A percentile compares a stretch with the other conserved stretches of the same genome.
These are phyloP conservation scores for Chamaecyparis obtusa DNA, from an alignment of 75 land plant species.

Conservation along the genomic window DNA sequence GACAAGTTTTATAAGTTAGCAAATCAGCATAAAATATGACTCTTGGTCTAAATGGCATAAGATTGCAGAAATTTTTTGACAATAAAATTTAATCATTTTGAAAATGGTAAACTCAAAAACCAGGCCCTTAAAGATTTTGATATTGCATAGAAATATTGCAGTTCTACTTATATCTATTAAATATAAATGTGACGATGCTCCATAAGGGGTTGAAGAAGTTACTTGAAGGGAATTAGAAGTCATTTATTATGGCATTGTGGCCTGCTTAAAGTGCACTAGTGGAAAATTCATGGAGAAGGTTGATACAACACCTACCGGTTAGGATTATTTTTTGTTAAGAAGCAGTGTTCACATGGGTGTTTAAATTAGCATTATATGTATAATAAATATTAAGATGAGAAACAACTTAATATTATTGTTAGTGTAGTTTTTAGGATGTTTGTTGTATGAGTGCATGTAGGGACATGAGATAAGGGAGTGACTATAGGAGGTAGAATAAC, in stretches of 20 bases:
- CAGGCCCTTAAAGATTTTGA: background rate
- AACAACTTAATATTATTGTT: too few relatives aligned
- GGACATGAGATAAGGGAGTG: too few relatives aligned
- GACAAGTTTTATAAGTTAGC: background rate
- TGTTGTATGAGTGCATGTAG: too few relatives aligned
- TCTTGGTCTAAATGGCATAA: background rate
- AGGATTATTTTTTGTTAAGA: background rate
- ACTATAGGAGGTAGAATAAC: too few relatives aligned
- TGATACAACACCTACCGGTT: background rate
- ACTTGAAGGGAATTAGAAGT: background rate
- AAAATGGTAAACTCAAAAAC: background rate
- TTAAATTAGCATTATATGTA: too few relatives aligned
- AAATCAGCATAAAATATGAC: background rate
- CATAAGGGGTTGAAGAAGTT: background rate
- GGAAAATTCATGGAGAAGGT: background rate
- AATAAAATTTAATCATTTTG: background rate
- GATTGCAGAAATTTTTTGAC: background rate
- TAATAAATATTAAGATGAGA: too few relatives aligned
- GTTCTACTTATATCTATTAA: background rate
- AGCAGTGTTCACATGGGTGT: too few relatives aligned
- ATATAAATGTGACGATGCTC: background rate
- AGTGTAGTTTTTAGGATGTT: too few relatives aligned
- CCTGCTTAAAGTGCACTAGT: background rate
- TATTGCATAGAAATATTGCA: background rate
- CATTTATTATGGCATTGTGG: background rate